Base-by-base conservation (phyloP, 108 stramenopile species). In the Nitzschia palea region DNA sequence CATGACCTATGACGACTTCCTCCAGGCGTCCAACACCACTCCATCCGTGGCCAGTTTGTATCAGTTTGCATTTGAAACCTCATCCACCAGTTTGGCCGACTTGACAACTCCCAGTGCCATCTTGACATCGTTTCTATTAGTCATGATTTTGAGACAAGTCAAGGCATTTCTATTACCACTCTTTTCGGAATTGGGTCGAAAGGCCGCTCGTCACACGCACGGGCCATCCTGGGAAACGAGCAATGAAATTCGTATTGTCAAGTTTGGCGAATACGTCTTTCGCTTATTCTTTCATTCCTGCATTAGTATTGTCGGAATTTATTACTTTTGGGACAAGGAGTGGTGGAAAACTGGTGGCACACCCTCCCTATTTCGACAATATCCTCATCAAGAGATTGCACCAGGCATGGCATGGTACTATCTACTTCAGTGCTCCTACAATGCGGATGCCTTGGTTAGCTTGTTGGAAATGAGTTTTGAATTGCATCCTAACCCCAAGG, bases 221-320 rank as follows among this genome's bases (percentile, higher is more conserved):
- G 93, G 93, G 18, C 45, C 43, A 18, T 57, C 72, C 3, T 94
- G 93, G 93, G 50, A 55, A 53, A 37, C 62, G 44, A 48, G 68
- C 18, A 91, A 91, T 78, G 72, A 72, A 48, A 70, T 74, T 25
- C 77, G 88, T 0, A 89, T 94, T 36, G 25, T 56, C 45, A 94
- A 94, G 55, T 94, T 94, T 75, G 93, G 93, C 4, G 93, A 94
- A 73, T 94, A 94, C 66, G 87, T 90, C 55, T 90, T 87, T 78
- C 89, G 93, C 12, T 45, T 94, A 9, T 32, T 79, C 17, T 94
- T 80, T 62, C 93, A 94, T 65, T 72, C 80, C n/a, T 26, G 58
- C 50, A 81, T 94, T 35, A 74, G 71, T 5, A 52, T 83, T 22
- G 76, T 68, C 44, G 93, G 89, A 6, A 25, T 89, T 3, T 78